Evolutionary conservation across 2,329 filamentous ascomycete genomes (phyloP).

Genomic region (Trichoderma breve): DNA sequence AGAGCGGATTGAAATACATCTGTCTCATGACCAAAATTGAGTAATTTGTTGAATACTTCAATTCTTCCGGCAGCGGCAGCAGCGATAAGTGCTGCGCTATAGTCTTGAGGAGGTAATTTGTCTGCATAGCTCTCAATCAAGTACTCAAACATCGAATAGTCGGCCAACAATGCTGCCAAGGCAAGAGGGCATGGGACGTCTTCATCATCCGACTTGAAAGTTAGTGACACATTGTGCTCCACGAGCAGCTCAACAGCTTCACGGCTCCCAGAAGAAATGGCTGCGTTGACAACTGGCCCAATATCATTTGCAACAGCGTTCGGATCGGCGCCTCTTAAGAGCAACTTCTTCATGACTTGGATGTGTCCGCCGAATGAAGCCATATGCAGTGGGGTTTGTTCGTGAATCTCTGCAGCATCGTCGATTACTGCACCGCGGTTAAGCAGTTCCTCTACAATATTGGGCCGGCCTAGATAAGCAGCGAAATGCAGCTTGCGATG

Average conservation of each 20-base stretch:
- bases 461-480: conserved; percentile 30
- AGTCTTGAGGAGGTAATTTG: conserved; percentile 39
- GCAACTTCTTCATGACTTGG: conserved; percentile 40
- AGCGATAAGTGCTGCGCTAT: conserved; percentile 39
- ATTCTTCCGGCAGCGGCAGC: conserved; percentile 39
- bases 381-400: conserved; percentile 40
- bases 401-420: conserved; percentile 33
- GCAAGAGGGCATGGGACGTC: conserved; percentile 35
- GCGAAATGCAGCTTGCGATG: conserved; percentile 33
- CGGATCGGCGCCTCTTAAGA: conserved; percentile 37
- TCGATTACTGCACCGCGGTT: conserved; percentile 34
- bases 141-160: conserved; percentile 42
- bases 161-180: conserved; percentile 38
- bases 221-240: conserved; percentile 36
- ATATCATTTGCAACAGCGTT: conserved; percentile 33
- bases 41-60: conserved; percentile 40
- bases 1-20: conserved; percentile 37
- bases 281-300: conserved; percentile 40
- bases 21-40: conserved; percentile 31
- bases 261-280: conserved; percentile 42
- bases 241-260: conserved; percentile 42
- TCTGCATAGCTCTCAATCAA: conserved; percentile 40
- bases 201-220: not conserved
- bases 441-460: conserved; percentile 39
- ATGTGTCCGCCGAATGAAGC: conserved; percentile 40